These are phyloP conservation scores for Penicillium atrosanguineum DNA, from an alignment of 495 filamentous ascomycete genomes.

Conservation along the genomic window DNA sequence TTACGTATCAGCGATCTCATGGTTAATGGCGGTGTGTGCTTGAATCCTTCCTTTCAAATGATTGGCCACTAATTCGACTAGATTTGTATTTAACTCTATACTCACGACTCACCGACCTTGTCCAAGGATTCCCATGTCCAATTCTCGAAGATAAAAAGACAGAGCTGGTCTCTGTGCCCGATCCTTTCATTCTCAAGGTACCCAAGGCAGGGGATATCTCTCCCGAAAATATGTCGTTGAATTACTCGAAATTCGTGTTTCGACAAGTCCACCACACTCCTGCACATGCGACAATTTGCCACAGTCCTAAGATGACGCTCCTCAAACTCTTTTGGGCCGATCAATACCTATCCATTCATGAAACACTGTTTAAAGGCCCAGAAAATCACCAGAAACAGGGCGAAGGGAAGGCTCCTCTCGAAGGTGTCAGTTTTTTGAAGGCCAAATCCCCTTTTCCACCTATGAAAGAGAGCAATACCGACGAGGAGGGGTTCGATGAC, in stretches of 20 bases:
- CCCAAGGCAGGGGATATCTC: constrained; percentile 14
- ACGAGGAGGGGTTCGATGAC: constrained; percentile 13
- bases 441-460: constrained; percentile 17
- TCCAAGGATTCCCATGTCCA: constrained; percentile 37
- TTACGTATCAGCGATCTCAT: constrained; percentile 33
- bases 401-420: constrained; percentile 6
- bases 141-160: constrained; percentile 13
- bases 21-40: constrained; percentile 29
- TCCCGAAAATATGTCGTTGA: background rate
- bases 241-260: constrained; percentile 36
- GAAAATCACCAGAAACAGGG: background rate
- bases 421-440: constrained; percentile 20
- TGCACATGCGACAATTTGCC: constrained; percentile 5
- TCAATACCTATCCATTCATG: constrained; percentile 32
- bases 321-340: constrained; percentile 41
- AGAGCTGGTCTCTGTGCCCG: constrained; percentile 25
- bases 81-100: constrained; percentile 39
- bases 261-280: constrained; percentile 31
- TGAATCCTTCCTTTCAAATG: background rate
- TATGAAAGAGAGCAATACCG: constrained; percentile 4
- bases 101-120: constrained; percentile 40
- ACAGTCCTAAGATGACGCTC: constrained; percentile 24
- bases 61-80: constrained; percentile 11
- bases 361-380: constrained; percentile 31
- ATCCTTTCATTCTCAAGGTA: constrained; percentile 42